Evolutionary conservation across 2,329 filamentous ascomycete species (phyloP).

Genomic region (Colletotrichum ledebouriae): DNA sequence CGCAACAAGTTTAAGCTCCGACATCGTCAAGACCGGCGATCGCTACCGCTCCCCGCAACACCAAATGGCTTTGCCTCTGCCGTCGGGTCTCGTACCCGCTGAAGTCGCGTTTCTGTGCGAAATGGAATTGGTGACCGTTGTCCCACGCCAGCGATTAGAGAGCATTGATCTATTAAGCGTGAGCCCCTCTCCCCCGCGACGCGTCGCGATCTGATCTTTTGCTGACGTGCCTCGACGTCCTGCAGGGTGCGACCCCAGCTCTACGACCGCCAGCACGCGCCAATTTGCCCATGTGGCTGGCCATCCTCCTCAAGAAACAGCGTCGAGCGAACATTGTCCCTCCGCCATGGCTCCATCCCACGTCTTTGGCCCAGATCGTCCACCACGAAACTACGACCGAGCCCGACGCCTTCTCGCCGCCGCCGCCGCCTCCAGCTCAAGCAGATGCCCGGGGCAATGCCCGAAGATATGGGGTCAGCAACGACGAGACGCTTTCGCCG

Average conservation of each 20-base stretch:
- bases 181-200: constrained; percentile 53
- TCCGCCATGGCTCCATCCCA: constrained; percentile 86
- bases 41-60: constrained; percentile 6
- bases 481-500: constrained; percentile 64
- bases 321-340: constrained; percentile 92
- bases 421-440: constrained; percentile 74
- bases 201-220: constrained; percentile 16
- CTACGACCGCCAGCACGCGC: constrained; percentile 86
- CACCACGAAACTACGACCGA: constrained; percentile 82
- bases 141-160: constrained; percentile 91
- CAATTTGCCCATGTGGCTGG: constrained; percentile 91
- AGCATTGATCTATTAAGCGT: constrained; percentile 88
- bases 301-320: constrained; percentile 93
- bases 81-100: constrained; percentile 77
- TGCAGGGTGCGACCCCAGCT: constrained; percentile 80
- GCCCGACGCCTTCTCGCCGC: constrained; percentile 80
- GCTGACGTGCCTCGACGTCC: constrained; percentile 20
- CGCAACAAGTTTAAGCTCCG: background rate
- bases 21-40: constrained; percentile 4
- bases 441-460: constrained; percentile 62
- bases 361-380: constrained; percentile 82
- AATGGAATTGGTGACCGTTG: constrained; percentile 95
- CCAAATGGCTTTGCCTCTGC: constrained; percentile 65
- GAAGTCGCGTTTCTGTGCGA: constrained; percentile 97
- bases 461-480: constrained; percentile 48